These are phyloP conservation scores for Monosporascus ibericus DNA, from an alignment of 2,329 filamentous ascomycete genomes.

Conservation along the genomic window DNA sequence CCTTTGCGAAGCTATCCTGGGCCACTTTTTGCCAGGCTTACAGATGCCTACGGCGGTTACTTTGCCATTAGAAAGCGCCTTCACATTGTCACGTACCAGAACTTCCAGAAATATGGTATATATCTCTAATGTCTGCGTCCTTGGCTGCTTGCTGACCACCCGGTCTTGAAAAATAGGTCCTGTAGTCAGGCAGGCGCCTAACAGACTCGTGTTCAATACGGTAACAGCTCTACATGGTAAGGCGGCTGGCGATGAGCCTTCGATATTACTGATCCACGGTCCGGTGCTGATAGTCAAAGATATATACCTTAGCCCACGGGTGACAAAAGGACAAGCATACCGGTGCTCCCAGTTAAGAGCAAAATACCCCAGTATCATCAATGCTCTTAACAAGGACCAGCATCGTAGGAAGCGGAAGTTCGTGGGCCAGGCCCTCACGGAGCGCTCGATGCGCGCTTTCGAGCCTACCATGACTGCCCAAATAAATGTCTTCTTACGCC, in stretches of 20 bases:
- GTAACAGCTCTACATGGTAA: conserved; percentile 6
- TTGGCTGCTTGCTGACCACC: background rate
- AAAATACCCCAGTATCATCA: conserved; percentile 3
- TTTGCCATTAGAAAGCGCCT: conserved; percentile 2
- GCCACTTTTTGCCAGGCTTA: conserved; percentile 5
- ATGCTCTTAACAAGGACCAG: conserved; percentile 1
- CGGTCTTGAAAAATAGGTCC: background rate
- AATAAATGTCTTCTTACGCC: conserved; percentile 8
- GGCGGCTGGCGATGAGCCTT: background rate
- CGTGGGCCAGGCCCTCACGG: conserved; percentile 5
- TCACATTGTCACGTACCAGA: conserved; percentile 3
- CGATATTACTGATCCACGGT: background rate
- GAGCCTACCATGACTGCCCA: conserved; percentile 7
- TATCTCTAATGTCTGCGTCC: background rate
- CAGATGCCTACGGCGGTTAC: conserved; percentile 2
- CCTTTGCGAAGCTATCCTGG: background rate
- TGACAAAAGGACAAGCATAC: conserved; percentile 4
- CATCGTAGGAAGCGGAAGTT: conserved; percentile 9
- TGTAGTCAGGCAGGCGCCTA: conserved; percentile 5
- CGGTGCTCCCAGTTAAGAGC: background rate
- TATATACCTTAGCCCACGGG: conserved; percentile 7
- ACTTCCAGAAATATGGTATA: conserved; percentile 4
- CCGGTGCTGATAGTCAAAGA: conserved; percentile 1
- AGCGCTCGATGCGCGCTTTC: conserved; percentile 9
- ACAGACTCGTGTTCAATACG: conserved; percentile 11